Evolutionary conservation across 495 filamentous ascomycete genomes (phyloP).

Genomic region (Recurvomyces mirabilis): DNA sequence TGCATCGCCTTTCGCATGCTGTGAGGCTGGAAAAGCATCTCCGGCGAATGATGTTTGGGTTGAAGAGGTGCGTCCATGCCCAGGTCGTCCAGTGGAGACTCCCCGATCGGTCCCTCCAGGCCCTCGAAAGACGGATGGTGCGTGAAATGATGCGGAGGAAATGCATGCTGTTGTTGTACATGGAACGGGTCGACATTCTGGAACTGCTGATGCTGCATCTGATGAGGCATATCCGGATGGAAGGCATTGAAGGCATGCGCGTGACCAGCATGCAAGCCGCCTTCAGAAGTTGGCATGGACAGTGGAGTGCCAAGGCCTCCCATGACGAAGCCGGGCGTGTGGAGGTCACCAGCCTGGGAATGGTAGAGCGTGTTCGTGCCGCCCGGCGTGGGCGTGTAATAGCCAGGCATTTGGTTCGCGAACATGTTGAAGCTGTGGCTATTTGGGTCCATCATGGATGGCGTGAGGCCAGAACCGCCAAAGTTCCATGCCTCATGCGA

Average conservation of each 20-base stretch:
- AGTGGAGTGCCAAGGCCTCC: constrained; percentile 78
- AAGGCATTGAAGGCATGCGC: constrained; percentile 46
- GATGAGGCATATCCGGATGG: constrained; percentile 32
- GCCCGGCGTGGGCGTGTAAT: constrained; percentile 81
- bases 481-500: constrained; percentile 70
- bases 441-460: constrained; percentile 74
- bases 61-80: constrained; percentile 34
- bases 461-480: constrained; percentile 39
- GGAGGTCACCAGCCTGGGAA: constrained; percentile 76
- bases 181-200: constrained; percentile 65
- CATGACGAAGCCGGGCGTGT: constrained; percentile 64
- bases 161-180: constrained; percentile 46
- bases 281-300: constrained; percentile 60
- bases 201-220: constrained; percentile 38
- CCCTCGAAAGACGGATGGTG: constrained; percentile 70
- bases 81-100: constrained; percentile 48
- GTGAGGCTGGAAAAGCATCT: constrained; percentile 27
- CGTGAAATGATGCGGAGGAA: constrained; percentile 69
- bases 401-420: constrained; percentile 65
- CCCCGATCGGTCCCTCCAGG: constrained; percentile 54
- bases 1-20: constrained; percentile 21
- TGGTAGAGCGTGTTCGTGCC: constrained; percentile 76
- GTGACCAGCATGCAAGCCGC: constrained; percentile 42
- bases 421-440: constrained; percentile 68
- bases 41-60: constrained; percentile 30